Base-by-base conservation (phyloP, 129 eudicot genomes). In the Centrapalus pauciflorus region DNA sequence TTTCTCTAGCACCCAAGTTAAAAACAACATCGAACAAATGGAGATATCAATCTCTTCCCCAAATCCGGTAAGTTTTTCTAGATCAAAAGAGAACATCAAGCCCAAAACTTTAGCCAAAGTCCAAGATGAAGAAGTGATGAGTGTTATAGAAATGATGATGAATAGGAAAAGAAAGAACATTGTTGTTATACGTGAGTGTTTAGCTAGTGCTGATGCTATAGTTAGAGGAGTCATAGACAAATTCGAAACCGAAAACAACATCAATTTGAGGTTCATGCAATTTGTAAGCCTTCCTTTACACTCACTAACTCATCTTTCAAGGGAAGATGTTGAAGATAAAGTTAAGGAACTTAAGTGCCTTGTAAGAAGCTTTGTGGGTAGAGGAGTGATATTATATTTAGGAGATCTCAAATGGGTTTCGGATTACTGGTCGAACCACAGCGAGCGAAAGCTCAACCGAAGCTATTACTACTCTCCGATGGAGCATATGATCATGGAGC, bases 381-480 rank as follows among this genome's bases (percentile, higher is more conserved):
- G 83, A 82, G 95, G 97, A 58, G 86, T 86, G 4, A 89, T 90
- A 54, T 73, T 90, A 76, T 86, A 90, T 60, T 70, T 90, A 49
- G 97, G 97, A 43, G 95, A 90, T 77, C 89, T 90, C 17, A 74
- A 78, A 66, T 90, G 97, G 97, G 89, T 90, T 35, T 82, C 97
- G 10, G 91, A 84, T 63, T 90, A 81, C 62, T 90, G 97, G 97
- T 82, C 77, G 8, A 81, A 64, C 33, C 81, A 79, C 37, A 70
- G 79, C 69, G 87, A 77, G 26, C 76, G 75, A 66, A 84, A 84
- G 74, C 74, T 69, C n/a, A 73, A 59, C 46, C 48, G 64, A 25
- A 57, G 74, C 45, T 75, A 67, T 62, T 72, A 67, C 52, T 90
- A 81, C 69, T 77, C 83, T 41, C 89, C 95, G n/a, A 82, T 90